Evolutionary conservation across 108 stramenopile species (phyloP).

Genomic region (Cyclotella baltica): DNA sequence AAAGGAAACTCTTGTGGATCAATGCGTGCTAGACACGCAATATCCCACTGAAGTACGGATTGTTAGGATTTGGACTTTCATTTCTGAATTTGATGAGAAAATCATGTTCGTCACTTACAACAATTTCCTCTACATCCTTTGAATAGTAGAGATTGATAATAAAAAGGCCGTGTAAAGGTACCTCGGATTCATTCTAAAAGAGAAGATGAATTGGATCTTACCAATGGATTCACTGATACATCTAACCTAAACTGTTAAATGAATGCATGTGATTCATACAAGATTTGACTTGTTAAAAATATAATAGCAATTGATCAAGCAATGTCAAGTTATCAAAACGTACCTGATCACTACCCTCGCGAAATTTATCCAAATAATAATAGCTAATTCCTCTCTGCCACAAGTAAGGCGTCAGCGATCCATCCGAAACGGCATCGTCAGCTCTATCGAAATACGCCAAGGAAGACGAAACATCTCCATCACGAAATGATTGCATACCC

Average conservation of each 20-base stretch:
- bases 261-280: neutral
- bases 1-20: constrained; percentile 46
- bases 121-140: constrained; percentile 82
- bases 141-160: constrained; percentile 4
- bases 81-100: neutral
- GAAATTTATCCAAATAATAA: constrained; percentile 73
- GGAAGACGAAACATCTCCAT: constrained; percentile 53
- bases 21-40: constrained; percentile 63
- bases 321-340: neutral
- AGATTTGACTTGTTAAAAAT: neutral
- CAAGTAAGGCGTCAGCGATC: constrained; percentile 60
- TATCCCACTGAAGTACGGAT: constrained; percentile 60
- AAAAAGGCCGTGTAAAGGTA: neutral
- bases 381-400: constrained; percentile 82
- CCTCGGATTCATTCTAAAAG: neutral
- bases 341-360: constrained; percentile 51
- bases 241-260: constrained; percentile 50
- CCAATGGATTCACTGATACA: constrained; percentile 59
- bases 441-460: constrained; percentile 61
- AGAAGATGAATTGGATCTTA: neutral
- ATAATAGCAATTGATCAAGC: neutral
- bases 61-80: neutral
- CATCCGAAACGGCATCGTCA: constrained; percentile 29
- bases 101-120: constrained; percentile 18
- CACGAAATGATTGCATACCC: constrained; percentile 70